Conservation (phyloP, 805 yeast genomes). For the Yamadazyma scolyti region DNA sequence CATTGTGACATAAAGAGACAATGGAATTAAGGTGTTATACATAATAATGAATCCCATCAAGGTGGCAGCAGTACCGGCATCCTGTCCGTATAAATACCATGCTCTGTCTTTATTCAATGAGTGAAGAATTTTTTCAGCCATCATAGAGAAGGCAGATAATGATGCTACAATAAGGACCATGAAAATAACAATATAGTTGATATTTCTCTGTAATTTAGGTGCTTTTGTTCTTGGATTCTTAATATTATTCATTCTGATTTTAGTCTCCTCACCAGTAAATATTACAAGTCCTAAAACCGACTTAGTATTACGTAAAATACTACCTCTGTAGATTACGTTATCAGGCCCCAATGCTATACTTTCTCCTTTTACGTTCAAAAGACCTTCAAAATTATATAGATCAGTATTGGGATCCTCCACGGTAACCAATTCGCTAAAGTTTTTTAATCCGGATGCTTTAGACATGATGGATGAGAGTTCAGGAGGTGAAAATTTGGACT, state of each 20-base stretch:
- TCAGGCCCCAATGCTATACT: slow-evolving; percentile 66
- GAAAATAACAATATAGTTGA: slow-evolving; percentile 77
- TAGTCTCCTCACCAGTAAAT: slow-evolving; percentile 94
- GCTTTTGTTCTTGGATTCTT: slow-evolving; percentile 89
- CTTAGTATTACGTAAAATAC: slow-evolving; percentile 80
- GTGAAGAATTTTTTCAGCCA: slow-evolving; percentile 65
- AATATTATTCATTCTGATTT: slow-evolving; percentile 91
- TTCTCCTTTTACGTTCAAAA: slow-evolving; percentile 41
- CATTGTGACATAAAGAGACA: slow-evolving; percentile 93
- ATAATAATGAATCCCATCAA: slow-evolving; percentile 95
- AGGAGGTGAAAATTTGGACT: slow-evolving; percentile 64
- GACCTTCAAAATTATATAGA: slow-evolving; percentile 88
- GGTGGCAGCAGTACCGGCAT: slow-evolving; percentile 83
- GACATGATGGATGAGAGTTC: slow-evolving; percentile 53
- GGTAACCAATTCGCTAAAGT: slow-evolving; percentile 51
- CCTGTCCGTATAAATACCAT: slow-evolving; percentile 75
- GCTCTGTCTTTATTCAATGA: slow-evolving; percentile 34
- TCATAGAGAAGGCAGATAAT: slow-evolving; percentile 74
- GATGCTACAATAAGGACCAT: slow-evolving; percentile 81
- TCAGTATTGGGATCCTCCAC: slow-evolving; percentile 92
- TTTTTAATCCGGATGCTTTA: slow-evolving; percentile 47
- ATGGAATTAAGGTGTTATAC: slow-evolving; percentile 94
- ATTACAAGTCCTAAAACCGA: slow-evolving; percentile 74
- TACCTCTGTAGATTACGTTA: slow-evolving; percentile 87
- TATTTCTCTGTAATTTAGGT: slow-evolving; percentile 81